These are phyloP conservation scores for Verbascum thapsus DNA, from an alignment of 257 asterid species.

Conservation along the genomic window DNA sequence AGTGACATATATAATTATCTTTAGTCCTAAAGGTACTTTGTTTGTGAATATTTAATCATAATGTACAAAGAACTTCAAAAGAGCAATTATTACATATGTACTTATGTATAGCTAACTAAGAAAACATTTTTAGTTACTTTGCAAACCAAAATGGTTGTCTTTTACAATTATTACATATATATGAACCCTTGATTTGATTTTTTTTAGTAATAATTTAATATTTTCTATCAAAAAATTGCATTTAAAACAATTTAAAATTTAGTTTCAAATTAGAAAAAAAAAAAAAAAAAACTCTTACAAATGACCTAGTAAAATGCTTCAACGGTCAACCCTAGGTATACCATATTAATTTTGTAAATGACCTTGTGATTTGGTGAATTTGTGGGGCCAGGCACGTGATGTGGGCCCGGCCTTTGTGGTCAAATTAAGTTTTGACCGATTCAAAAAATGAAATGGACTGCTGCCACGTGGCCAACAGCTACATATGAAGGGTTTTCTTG, in stretches of 20 bases:
- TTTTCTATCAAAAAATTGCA: too few relatives aligned
- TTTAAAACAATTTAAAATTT: too few relatives aligned
- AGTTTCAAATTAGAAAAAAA: too few relatives aligned
- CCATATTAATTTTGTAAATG: neutral
- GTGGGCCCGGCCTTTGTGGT: slow-evolving; percentile 36
- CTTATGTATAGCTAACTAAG: neutral
- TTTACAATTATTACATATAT: too few relatives aligned
- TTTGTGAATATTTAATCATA: slow-evolving; percentile 2
- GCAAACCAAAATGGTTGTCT: too few relatives aligned
- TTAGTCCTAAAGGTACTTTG: neutral
- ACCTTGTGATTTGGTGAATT: slow-evolving; percentile 11
- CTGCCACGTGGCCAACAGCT: slow-evolving; percentile 41
- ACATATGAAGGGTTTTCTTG: slow-evolving; percentile 12
- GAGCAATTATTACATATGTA: neutral
- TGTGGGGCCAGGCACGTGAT: slow-evolving; percentile 36
- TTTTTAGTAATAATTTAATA: too few relatives aligned
- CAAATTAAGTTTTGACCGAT: slow-evolving; percentile 42
- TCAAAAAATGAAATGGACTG: slow-evolving; percentile 32
- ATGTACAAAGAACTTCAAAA: neutral
- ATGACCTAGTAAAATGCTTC: too few relatives aligned
- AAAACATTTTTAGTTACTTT: too few relatives aligned
- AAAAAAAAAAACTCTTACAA: too few relatives aligned
- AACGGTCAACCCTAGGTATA: too few relatives aligned
- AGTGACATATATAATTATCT: neutral
- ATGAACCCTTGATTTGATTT: too few relatives aligned